Conservation (phyloP, 441 rosid species). For the Jatropha multifida region DNA sequence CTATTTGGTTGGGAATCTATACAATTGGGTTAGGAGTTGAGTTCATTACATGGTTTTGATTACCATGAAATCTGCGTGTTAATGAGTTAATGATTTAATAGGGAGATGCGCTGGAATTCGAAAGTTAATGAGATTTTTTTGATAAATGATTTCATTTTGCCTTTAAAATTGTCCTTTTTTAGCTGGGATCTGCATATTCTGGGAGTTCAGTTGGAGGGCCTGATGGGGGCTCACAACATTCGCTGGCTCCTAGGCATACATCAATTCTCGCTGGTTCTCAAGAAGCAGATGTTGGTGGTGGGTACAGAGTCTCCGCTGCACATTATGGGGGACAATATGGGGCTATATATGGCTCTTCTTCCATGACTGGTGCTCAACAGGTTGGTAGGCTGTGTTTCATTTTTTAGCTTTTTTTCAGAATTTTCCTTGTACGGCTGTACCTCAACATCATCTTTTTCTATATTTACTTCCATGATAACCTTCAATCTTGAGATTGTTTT, state of each 20-base stretch:
- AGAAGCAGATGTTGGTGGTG: constrained; percentile 63
- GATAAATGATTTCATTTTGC: neutral
- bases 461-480: neutral
- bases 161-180: constrained; percentile 6
- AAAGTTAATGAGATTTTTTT: neutral
- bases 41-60: too few relatives aligned
- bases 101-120: too few relatives aligned
- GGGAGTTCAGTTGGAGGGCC: constrained; percentile 65
- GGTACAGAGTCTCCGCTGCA: constrained; percentile 62
- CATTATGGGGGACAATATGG: constrained; percentile 76
- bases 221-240: constrained; percentile 67
- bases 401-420: neutral
- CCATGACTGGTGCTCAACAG: constrained; percentile 62
- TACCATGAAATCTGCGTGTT: too few relatives aligned
- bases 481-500: neutral
- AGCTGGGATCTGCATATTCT: constrained; percentile 68
- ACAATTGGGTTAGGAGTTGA: too few relatives aligned
- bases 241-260: constrained; percentile 62
- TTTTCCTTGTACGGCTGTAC: neutral
- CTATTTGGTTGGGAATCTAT: neutral
- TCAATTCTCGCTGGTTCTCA: constrained; percentile 56
- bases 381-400: constrained; percentile 26
- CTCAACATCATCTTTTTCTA: neutral
- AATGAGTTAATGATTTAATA: too few relatives aligned
- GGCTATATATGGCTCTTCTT: constrained; percentile 56